phyloP scores from a whole-genome alignment of 768 basidiomycete genomes.

The Mycena floridula region DNA sequence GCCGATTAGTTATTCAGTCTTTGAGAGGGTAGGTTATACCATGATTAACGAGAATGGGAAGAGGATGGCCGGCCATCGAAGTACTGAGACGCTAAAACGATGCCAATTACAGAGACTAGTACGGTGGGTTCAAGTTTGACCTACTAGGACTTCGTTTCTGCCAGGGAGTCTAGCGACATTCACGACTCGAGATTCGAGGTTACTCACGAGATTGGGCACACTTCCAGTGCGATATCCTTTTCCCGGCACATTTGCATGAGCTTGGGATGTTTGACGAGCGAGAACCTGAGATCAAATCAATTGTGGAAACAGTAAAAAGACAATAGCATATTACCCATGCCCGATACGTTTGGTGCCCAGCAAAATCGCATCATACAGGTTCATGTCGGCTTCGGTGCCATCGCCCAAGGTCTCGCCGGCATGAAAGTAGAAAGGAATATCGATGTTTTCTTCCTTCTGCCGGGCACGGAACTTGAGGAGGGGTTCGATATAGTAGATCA shows the following conservation, averaged over 20 bases:
- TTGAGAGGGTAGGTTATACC: no score
- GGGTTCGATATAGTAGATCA: conserved; percentile 56
- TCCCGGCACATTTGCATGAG: conserved; percentile 64
- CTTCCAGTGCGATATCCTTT: conserved; percentile 58
- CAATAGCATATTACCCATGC: conserved; percentile 48
- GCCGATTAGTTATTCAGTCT: no score
- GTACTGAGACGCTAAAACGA: conserved; percentile 60
- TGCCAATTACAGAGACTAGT: not conserved
- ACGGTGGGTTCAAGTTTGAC: conserved; percentile 2
- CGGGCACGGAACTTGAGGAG: conserved; percentile 54
- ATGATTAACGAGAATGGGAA: conserved; percentile 66
- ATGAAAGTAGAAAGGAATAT: conserved; percentile 75
- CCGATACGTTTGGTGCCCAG: conserved; percentile 78
- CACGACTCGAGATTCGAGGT: conserved; percentile 1
- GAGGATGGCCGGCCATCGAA: conserved; percentile 76
- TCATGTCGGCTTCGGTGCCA: conserved; percentile 62
- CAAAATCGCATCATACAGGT: conserved; percentile 74
- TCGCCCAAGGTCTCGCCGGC: conserved; percentile 80
- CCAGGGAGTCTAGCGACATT: not conserved
- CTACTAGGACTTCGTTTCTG: conserved; percentile 72
- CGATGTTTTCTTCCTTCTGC: conserved; percentile 48
- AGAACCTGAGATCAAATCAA: conserved; percentile 39
- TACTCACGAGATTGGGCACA: conserved; percentile 76
- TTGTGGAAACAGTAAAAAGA: not conserved
- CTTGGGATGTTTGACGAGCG: conserved; percentile 71